Base-by-base conservation (phyloP, 257 asterid genomes). In the Buddleja alternifolia region DNA sequence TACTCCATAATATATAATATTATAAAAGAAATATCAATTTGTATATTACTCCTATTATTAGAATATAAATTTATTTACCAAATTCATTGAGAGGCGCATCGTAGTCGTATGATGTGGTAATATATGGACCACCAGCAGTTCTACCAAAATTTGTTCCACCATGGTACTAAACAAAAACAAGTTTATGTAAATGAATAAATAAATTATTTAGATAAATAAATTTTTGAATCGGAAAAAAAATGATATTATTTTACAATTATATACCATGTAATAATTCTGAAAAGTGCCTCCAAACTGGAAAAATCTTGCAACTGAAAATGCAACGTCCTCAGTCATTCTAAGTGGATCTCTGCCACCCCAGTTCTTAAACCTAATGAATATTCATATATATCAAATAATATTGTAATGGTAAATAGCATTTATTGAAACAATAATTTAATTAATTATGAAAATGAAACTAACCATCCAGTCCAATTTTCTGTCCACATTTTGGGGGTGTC, bases 391-490 rank as follows among this genome's bases (percentile, higher is more conserved):
- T n/a, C n/a, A n/a, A n/a, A n/a, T n/a, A n/a, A n/a, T n/a, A n/a
- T n/a, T n/a, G n/a, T n/a, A n/a, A n/a, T n/a, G n/a, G n/a, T 17
- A 1, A 39, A n/a, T 9, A 37, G 54, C 40, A 5, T 7, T 24
- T 10, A 51, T 40, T 23, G 14, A 10, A 40, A 14, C 7, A 3
- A 25, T 6, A 58, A 46, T 21, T 56, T 9, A 17, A 23, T n/a
- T n/a, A 47, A 34, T 15, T 4, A 21, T 34, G 1, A 0, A 66
- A 2, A 4, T n/a, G n/a, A 25, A 37, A 67, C 82, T 58, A 1
- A 90, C 97, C 97, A 91, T 78, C 97, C 97, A 16, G 90, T 84
- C 97, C 97, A 92, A 56, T 88, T 86, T 54, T 91, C 96, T 0
- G 97, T 91, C 97, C 97, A 91, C 84, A 91, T 83, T 67, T 91